Percentiles rank a stretch among this genome's conserved stretches.
These are phyloP conservation scores for Rhizopus delemar DNA, from an alignment of 371 early-diverging fungal species.

Conservation along the genomic window DNA sequence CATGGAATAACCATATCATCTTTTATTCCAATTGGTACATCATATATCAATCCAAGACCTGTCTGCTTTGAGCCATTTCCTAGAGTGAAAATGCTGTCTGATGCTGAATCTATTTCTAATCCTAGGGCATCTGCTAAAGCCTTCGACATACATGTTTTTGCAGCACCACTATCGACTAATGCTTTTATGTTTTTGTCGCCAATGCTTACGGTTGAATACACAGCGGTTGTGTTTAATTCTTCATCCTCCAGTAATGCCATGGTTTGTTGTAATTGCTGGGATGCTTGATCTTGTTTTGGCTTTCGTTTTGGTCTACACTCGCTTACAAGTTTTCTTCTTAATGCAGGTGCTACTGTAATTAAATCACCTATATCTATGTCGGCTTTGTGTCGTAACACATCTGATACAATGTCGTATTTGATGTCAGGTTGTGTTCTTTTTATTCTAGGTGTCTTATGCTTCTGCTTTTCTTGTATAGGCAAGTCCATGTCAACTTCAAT, in stretches of 20 bases:
- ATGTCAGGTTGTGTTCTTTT: too few species aligned
- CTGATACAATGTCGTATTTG: not conserved
- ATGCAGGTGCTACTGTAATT: not conserved
- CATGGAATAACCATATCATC: conserved; percentile 1
- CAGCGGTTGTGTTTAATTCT: conserved; percentile 8
- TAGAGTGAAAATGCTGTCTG: not conserved
- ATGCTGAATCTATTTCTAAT: conserved; percentile 3
- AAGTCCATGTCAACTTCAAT: too few species aligned
- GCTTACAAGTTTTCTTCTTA: not conserved
- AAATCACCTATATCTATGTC: conserved; percentile 4
- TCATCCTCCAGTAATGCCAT: conserved; percentile 2
- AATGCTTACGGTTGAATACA: not conserved
- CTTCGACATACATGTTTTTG: conserved; percentile 5
- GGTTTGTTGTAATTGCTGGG: not conserved
- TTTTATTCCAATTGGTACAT: conserved; percentile 2
- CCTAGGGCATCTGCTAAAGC: not conserved
- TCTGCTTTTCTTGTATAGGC: too few species aligned
- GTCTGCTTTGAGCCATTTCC: conserved; percentile 13
- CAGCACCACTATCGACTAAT: conserved; percentile 4
- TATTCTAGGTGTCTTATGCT: too few species aligned
- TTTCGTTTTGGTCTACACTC: not conserved
- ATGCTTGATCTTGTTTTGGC: not conserved
- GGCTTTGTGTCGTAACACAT: not conserved
- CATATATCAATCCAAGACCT: conserved; percentile 3
- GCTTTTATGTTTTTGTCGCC: not conserved